Percentiles rank a stretch among this genome's conserved stretches.
Conservation (phyloP, 2,329 filamentous ascomycete species). For the Claviceps pazoutovae region DNA sequence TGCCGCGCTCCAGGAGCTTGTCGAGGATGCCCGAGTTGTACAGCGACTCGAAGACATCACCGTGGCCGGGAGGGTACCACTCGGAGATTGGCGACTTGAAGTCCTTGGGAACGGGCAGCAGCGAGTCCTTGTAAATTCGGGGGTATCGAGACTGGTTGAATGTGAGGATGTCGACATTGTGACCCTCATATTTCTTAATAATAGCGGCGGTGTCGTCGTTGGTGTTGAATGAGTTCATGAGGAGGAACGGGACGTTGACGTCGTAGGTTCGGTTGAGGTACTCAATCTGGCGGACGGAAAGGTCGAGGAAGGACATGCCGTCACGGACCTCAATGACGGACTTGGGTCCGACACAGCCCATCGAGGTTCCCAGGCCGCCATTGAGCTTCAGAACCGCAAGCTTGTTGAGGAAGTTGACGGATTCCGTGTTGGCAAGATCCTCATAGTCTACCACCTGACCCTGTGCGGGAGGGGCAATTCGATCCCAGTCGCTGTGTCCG, state of each 20-base stretch:
- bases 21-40: constrained; percentile 99
- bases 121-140: constrained; percentile 94
- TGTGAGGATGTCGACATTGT: constrained; percentile 98
- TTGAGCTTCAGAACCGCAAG: constrained; percentile 98
- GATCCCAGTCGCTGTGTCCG: constrained; percentile 73
- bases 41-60: constrained; percentile 98
- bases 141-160: constrained; percentile 99
- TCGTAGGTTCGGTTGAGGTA: constrained; percentile 97
- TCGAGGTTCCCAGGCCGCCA: constrained; percentile 96
- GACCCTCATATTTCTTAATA: constrained; percentile 99
- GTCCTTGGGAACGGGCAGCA: constrained; percentile 86
- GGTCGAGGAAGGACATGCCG: constrained; percentile 98
- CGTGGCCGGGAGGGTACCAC: constrained; percentile 98
- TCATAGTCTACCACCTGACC: constrained; percentile 94
- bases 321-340: constrained; percentile 99
- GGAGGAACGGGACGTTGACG: constrained; percentile 92
- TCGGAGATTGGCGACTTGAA: constrained; percentile 78
- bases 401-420: constrained; percentile 90
- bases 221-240: constrained; percentile 99
- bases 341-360: constrained; percentile 98
- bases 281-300: constrained; percentile 97
- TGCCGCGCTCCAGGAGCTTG: constrained; percentile 84
- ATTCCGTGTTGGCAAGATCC: constrained; percentile 75
- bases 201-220: constrained; percentile 95
- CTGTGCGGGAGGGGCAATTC: constrained; percentile 84